Conservation (phyloP, 2,329 filamentous ascomycete genomes). For the Scortechinia acanthostroma region DNA sequence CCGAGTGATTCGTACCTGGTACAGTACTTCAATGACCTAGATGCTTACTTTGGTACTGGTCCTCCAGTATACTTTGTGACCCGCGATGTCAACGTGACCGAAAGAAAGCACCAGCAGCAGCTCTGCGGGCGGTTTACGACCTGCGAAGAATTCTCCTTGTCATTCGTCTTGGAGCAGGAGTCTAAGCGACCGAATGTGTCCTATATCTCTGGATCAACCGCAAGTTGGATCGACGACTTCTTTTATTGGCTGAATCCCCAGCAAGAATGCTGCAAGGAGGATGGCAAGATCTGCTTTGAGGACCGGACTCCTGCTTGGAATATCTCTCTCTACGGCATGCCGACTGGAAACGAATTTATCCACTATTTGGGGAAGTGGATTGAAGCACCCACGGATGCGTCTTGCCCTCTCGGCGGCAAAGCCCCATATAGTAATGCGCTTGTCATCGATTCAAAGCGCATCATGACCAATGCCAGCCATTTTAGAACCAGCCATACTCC, state of each 20-base stretch:
- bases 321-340: slow-evolving; percentile 82
- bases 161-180: slow-evolving; percentile 89
- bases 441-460: slow-evolving; percentile 62
- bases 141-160: slow-evolving; percentile 75
- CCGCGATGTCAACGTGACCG: slow-evolving; percentile 70
- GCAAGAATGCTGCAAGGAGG: slow-evolving; percentile 66
- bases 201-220: slow-evolving; percentile 79
- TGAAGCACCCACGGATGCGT: slow-evolving; percentile 68
- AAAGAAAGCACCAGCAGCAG: slow-evolving; percentile 71
- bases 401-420: slow-evolving; percentile 81
- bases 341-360: slow-evolving; percentile 84
- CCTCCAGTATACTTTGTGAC: slow-evolving; percentile 96
- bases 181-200: slow-evolving; percentile 81
- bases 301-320: slow-evolving; percentile 78
- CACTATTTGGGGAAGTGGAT: slow-evolving; percentile 81
- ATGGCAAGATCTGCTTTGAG: slow-evolving; percentile 70
- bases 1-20: slow-evolving; percentile 92
- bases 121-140: slow-evolving; percentile 87
- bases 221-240: slow-evolving; percentile 96
- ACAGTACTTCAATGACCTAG: slow-evolving; percentile 91
- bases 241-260: slow-evolving; percentile 94
- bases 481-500: slow-evolving; percentile 88
- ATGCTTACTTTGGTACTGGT: slow-evolving; percentile 82
- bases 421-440: slow-evolving; percentile 82
- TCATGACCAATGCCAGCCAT: slow-evolving; percentile 73